Evolutionary conservation across 2,329 filamentous ascomycete genomes (phyloP).

Genomic region (Ceratocystis eucalypticola): DNA sequence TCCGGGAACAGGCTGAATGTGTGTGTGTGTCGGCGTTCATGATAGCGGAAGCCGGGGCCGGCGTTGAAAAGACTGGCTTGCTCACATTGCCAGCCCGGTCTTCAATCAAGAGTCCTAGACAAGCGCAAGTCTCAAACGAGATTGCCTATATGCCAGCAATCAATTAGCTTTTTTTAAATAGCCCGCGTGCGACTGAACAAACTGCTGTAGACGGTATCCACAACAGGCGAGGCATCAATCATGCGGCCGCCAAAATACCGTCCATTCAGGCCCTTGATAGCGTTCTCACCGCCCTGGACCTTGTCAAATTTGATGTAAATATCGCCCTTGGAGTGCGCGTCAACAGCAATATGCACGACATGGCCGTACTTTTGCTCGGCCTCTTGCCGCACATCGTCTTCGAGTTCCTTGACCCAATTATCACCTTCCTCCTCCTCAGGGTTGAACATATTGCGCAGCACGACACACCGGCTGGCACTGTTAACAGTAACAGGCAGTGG

Average conservation of each 20-base stretch:
- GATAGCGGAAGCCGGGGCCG: not conserved
- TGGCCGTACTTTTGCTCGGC: conserved; percentile 93
- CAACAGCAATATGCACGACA: conserved; percentile 91
- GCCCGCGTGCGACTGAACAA: conserved; percentile 78
- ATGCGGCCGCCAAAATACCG: conserved; percentile 86
- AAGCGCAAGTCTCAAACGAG: not conserved
- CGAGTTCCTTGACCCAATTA: conserved; percentile 80
- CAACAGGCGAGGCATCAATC: conserved; percentile 89
- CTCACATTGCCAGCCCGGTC: not conserved
- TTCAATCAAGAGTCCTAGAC: conserved; percentile 13
- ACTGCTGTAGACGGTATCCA: conserved; percentile 97
- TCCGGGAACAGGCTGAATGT: not conserved
- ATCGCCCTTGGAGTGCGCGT: conserved; percentile 86
- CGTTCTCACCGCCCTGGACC: conserved; percentile 88
- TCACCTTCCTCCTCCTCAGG: conserved; percentile 80
- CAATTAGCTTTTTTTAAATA: conserved; percentile 41
- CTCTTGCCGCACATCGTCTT: conserved; percentile 84
- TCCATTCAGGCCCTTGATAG: conserved; percentile 93
- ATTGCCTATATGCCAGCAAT: conserved; percentile 15
- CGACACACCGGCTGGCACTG: conserved; percentile 83
- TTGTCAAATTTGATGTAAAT: conserved; percentile 98
- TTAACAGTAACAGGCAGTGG: conserved; percentile 74
- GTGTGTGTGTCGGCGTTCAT: not conserved
- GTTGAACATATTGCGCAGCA: conserved; percentile 93
- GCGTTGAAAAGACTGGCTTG: not conserved